Base-by-base conservation (phyloP, 306 rosid species). In the Ormosia emarginata region DNA sequence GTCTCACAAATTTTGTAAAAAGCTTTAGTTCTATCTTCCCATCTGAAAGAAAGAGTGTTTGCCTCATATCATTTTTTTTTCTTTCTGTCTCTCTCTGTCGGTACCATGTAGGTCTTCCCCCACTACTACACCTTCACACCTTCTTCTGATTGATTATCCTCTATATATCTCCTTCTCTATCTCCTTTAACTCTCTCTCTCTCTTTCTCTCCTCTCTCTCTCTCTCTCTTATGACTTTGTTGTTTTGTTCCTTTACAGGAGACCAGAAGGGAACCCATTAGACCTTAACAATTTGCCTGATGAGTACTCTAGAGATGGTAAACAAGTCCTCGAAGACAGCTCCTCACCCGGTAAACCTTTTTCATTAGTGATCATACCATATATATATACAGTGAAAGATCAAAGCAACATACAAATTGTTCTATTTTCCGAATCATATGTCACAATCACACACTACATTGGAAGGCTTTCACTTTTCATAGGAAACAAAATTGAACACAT, bases 221-320 rank as follows among this genome's bases (percentile, higher is more conserved):
- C 66, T 78, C 66, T 78, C 69, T 37, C 24, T 46, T 29, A 61
- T 78, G 44, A 39, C 55, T 75, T 53, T 74, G 62, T 83, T 47
- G 40, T 84, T 11, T 24, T 75, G 63, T 81, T 67, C 9, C 66
- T 79, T 81, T 68, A 44, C 96, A 95, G 99, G 99, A 83, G 94
- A 86, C 92, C 96, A 40, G 89, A 86, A 49, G 90, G 86, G 43
- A 92, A 88, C 80, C 94, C 98, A 3, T 88, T 94, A 75, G 98
- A 94, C 87, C 98, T 94, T 86, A 94, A 92, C 89, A 94, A 91
- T 83, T 90, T 94, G 77, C 98, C 98, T 4, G 97, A 91, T 74
- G 98, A 94, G 24, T 88, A 82, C 85, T 83, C 66, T 46, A 78
- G 89, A 79, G 87, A 83, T 75, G 91, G 92, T 50, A 90, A 92